phyloP scores from a whole-genome alignment of 1,139 yeast species.

The Wickerhamomyces sp. region DNA sequence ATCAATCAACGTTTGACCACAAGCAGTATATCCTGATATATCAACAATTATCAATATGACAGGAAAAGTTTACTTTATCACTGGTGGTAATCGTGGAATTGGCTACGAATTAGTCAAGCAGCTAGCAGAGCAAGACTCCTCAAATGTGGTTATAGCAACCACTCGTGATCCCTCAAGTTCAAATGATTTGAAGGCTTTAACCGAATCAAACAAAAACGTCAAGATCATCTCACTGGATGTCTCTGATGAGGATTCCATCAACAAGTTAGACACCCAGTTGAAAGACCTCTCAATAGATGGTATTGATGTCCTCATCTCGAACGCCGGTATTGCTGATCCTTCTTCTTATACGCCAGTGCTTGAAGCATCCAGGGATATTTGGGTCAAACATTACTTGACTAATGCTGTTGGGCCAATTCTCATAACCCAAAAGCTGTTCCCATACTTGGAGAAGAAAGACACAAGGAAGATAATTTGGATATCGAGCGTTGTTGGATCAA shows the following conservation, averaged over 20 bases:
- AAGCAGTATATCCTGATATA: too few relatives aligned
- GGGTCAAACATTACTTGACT: conserved; percentile 6
- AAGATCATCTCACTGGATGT: conserved; percentile 19
- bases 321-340: conserved; percentile 39
- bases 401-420: conserved; percentile 25
- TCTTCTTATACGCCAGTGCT: conserved; percentile 5
- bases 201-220: conserved; percentile 4
- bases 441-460: conserved; percentile 16
- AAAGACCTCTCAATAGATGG: conserved; percentile 22
- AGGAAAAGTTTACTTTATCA: conserved; percentile 11
- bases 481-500: conserved; percentile 25
- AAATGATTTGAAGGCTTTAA: conserved; percentile 5
- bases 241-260: conserved; percentile 14
- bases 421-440: conserved; percentile 19
- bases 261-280: conserved; percentile 9
- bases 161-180: conserved; percentile 17
- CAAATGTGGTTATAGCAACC: conserved; percentile 24
- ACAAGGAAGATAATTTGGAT: conserved; percentile 21
- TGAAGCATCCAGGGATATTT: conserved; percentile 1
- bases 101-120: conserved; percentile 25
- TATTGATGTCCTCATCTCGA: conserved; percentile 45
- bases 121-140: conserved; percentile 13
- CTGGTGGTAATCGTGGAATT: conserved; percentile 29
- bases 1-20: too few relatives aligned
- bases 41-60: too few relatives aligned